phyloP scores from a whole-genome alignment of 192 early-diverging fungal genomes.

The Backusella westeae region DNA sequence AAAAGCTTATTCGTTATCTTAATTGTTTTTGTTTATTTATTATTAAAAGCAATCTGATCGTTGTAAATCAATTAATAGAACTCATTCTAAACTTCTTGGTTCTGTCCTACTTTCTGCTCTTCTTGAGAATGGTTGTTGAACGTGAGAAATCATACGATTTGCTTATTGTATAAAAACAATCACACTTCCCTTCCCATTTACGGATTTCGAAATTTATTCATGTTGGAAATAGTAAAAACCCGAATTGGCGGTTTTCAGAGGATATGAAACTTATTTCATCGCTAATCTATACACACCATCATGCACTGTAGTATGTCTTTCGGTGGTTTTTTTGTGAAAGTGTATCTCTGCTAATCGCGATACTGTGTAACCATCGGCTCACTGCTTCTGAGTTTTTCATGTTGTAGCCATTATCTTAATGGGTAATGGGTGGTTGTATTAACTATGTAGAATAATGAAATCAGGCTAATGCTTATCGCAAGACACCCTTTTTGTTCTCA shows the following conservation, averaged over 20 bases:
- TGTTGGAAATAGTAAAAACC: background rate
- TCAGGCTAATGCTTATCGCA: background rate
- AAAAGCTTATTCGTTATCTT: background rate
- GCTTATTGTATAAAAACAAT: background rate
- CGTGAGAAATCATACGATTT: conserved; percentile 4
- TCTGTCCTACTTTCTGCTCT: background rate
- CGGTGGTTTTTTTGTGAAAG: background rate
- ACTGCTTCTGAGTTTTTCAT: background rate
- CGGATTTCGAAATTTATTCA: background rate
- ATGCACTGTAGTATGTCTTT: background rate
- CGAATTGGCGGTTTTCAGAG: background rate
- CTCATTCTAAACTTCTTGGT: background rate
- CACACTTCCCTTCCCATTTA: background rate
- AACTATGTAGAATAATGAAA: background rate
- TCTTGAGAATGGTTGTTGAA: background rate
- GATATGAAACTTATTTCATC: too few relatives aligned
- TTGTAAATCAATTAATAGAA: background rate
- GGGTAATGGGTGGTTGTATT: background rate
- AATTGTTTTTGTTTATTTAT: background rate
- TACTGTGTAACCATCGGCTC: background rate
- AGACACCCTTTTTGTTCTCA: background rate
- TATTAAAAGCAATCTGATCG: background rate
- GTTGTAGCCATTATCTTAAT: background rate
- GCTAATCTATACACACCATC: background rate
- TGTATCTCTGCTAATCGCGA: background rate